phyloP scores from a whole-genome alignment of 257 asterid species.

The Misopates orontium region DNA sequence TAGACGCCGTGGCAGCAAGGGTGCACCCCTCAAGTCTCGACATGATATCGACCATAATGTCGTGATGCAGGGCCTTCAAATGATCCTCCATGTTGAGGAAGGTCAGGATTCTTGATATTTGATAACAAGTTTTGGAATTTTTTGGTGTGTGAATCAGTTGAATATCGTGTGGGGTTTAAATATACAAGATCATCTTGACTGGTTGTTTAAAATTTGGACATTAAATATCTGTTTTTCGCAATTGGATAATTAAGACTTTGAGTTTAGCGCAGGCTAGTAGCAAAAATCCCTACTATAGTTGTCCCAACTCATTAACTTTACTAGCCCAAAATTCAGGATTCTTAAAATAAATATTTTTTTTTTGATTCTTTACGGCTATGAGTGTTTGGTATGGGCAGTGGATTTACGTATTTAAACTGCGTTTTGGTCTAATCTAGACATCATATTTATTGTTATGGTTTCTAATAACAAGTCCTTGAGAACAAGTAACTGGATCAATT shows the following conservation, averaged over 20 bases:
- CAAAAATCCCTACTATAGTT: no score
- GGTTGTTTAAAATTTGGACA: conserved; percentile 8
- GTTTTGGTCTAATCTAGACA: no score
- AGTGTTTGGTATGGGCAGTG: no score
- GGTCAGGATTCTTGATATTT: not conserved
- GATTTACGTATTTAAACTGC: no score
- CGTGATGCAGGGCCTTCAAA: conserved; percentile 10
- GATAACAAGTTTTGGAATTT: not conserved
- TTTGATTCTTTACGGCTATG: no score
- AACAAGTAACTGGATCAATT: no score
- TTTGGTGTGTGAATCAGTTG: not conserved
- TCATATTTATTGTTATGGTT: no score
- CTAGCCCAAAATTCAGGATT: no score
- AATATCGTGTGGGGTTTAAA: not conserved
- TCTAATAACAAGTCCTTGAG: no score
- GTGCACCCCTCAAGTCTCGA: conserved; percentile 25
- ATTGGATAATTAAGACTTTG: not conserved
- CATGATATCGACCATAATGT: conserved; percentile 20
- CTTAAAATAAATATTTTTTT: no score
- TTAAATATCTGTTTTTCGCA: conserved; percentile 8
- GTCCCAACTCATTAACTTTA: no score
- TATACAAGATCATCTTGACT: not conserved
- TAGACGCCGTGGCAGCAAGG: conserved; percentile 14
- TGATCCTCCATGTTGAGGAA: conserved; percentile 5
- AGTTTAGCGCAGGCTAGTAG: not conserved